phyloP scores from a whole-genome alignment of 805 yeast species.

The Candida quercuum region DNA sequence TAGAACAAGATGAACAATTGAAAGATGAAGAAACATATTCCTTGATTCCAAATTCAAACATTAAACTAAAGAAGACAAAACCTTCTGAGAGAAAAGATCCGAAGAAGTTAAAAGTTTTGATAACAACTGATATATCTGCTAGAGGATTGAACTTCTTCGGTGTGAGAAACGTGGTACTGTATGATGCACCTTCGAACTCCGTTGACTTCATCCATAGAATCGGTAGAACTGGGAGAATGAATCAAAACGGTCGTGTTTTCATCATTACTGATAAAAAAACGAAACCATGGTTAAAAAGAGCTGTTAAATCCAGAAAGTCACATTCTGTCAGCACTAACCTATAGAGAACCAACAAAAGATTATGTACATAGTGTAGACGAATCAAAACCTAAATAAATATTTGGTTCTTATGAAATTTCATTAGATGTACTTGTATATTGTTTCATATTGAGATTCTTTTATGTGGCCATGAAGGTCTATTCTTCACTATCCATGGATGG shows the following conservation, averaged over 20 bases:
- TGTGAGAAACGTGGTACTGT: constrained; percentile 73
- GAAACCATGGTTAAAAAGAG: constrained; percentile 79
- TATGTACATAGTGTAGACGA: background rate
- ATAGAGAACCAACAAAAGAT: too few species aligned
- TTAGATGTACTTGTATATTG: too few species aligned
- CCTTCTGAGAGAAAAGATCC: background rate
- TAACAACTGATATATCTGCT: constrained; percentile 85
- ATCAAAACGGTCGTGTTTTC: constrained; percentile 82
- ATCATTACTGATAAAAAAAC: constrained; percentile 63
- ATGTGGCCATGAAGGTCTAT: constrained; percentile 56
- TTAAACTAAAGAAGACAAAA: constrained; percentile 19
- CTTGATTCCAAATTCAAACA: constrained; percentile 30
- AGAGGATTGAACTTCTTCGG: constrained; percentile 86
- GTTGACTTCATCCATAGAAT: constrained; percentile 86
- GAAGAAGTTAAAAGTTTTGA: constrained; percentile 54
- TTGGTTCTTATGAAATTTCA: background rate
- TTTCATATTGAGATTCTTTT: constrained; percentile 8
- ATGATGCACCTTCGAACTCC: constrained; percentile 81
- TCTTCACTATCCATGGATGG: constrained; percentile 82
- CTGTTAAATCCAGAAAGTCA: constrained; percentile 32
- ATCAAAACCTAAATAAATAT: background rate
- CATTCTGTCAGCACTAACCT: constrained; percentile 32
- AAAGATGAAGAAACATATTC: constrained; percentile 9
- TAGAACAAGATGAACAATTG: constrained; percentile 25
- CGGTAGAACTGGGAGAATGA: constrained; percentile 94